Evolutionary conservation across 371 early-diverging fungal genomes (phyloP).

Genomic region (Caulochytrium protostelioides): DNA sequence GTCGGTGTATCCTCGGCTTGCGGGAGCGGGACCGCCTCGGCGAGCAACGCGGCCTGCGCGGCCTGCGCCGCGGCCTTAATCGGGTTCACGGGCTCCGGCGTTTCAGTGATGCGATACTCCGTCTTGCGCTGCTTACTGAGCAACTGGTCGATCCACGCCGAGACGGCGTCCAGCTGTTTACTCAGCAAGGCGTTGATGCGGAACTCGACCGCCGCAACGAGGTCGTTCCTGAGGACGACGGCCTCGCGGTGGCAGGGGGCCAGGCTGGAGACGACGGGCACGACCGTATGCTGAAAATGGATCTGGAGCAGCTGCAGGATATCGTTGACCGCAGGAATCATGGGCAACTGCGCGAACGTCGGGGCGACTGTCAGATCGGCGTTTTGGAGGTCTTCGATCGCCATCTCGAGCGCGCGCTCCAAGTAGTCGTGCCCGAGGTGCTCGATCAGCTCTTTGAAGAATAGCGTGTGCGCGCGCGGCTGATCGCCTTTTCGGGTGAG

Average conservation of each 20-base stretch:
- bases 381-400: constrained; percentile 44
- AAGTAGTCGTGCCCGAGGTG: constrained; percentile 55
- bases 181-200: constrained; percentile 54
- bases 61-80: too few relatives aligned
- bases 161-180: constrained; percentile 41
- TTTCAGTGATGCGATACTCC: constrained; percentile 11
- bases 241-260: constrained; percentile 66
- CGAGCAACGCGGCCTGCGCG: too few relatives aligned
- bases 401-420: constrained; percentile 57
- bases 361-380: constrained; percentile 41
- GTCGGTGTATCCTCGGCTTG: too few relatives aligned
- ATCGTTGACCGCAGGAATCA: constrained; percentile 43
- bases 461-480: too few relatives aligned
- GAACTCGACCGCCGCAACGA: constrained; percentile 53
- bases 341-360: constrained; percentile 41
- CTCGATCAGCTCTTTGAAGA: constrained; percentile 51
- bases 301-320: constrained; percentile 63
- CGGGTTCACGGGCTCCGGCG: too few relatives aligned
- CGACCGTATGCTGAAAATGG: constrained; percentile 69
- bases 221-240: constrained; percentile 58
- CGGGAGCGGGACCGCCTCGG: too few relatives aligned
- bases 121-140: constrained; percentile 25
- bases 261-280: constrained; percentile 49
- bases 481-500: too few relatives aligned
- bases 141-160: constrained; percentile 33